Conservation (phyloP, 1,284 basidiomycete genomes). For the Earliella scabrosa region DNA sequence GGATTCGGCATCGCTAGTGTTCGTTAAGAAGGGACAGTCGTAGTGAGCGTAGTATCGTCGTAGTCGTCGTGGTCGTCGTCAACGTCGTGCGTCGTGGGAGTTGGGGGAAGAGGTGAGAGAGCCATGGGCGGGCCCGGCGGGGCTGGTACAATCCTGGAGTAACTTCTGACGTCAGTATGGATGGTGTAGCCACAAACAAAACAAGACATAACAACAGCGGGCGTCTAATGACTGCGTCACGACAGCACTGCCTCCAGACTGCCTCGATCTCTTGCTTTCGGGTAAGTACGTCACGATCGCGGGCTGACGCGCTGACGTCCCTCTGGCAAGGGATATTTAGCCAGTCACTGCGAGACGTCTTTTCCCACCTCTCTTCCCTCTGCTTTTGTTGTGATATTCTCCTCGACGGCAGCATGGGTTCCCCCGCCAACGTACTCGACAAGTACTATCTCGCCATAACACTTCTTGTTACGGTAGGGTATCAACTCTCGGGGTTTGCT, state of each 20-base stretch:
- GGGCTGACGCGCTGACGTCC: no score
- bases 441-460: slow-evolving; percentile 70
- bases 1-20: slow-evolving; percentile 5
- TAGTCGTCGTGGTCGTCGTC: neutral
- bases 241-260: slow-evolving; percentile 1
- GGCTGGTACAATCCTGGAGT: no score
- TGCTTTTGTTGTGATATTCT: neutral
- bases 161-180: slow-evolving; percentile 18
- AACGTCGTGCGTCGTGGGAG: neutral
- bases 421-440: slow-evolving; percentile 59
- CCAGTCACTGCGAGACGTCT: no score
- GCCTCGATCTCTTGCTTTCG: no score
- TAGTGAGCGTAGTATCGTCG: neutral
- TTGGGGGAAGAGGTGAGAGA: neutral
- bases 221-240: no score
- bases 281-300: no score
- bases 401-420: slow-evolving; percentile 4
- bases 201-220: slow-evolving; percentile 11
- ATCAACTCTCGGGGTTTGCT: slow-evolving; percentile 69
- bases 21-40: neutral
- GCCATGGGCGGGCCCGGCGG: no score
- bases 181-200: slow-evolving; percentile 10
- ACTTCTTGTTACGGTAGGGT: slow-evolving; percentile 67
- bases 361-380: neutral
- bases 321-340: no score